These are phyloP conservation scores for Wallacemonas sp. DNA, from an alignment of 208 protist genomes.

Conservation along the genomic window DNA sequence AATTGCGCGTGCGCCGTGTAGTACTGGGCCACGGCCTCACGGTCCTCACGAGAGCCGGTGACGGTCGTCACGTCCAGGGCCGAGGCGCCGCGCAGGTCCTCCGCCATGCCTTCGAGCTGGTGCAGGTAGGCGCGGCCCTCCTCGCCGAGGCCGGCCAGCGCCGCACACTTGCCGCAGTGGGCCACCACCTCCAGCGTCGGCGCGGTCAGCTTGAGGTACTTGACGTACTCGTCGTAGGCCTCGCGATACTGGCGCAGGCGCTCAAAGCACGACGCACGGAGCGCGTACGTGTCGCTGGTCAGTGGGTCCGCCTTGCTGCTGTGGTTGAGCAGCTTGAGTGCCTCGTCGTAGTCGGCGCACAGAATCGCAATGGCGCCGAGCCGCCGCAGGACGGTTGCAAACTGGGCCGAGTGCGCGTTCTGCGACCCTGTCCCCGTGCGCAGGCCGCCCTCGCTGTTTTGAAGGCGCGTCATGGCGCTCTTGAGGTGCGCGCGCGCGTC, in stretches of 20 bases:
- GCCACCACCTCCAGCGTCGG: constrained; percentile 74
- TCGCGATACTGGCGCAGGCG: constrained; percentile 35
- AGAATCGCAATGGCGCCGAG: constrained; percentile 66
- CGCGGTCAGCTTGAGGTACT: constrained; percentile 76
- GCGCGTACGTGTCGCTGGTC: constrained; percentile 59
- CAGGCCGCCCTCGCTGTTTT: constrained; percentile 42
- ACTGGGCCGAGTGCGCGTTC: constrained; percentile 20
- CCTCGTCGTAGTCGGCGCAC: constrained; percentile 47
- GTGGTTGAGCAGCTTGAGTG: constrained; percentile 59
- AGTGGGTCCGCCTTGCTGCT: constrained; percentile 70
- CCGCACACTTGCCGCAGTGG: constrained; percentile 83
- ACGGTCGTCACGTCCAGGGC: constrained; percentile 5
- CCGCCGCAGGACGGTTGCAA: constrained; percentile 48
- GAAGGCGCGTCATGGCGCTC: constrained; percentile 64
- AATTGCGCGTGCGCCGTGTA: constrained; percentile 83
- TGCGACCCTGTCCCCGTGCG: constrained; percentile 10
- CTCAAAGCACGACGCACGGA: constrained; percentile 83
- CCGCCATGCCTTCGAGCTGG: constrained; percentile 44
- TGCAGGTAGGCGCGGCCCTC: constrained; percentile 49
- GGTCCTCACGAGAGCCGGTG: constrained; percentile 19
- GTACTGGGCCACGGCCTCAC: constrained; percentile 33
- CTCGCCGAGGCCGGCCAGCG: constrained; percentile 62
- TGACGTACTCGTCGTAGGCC: constrained; percentile 82
- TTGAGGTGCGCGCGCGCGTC: constrained; percentile 49
- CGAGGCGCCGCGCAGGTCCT: constrained; percentile 13